These are phyloP conservation scores for Furcasterigmium furcatum DNA, from an alignment of 2,329 filamentous ascomycete genomes.

Conservation along the genomic window DNA sequence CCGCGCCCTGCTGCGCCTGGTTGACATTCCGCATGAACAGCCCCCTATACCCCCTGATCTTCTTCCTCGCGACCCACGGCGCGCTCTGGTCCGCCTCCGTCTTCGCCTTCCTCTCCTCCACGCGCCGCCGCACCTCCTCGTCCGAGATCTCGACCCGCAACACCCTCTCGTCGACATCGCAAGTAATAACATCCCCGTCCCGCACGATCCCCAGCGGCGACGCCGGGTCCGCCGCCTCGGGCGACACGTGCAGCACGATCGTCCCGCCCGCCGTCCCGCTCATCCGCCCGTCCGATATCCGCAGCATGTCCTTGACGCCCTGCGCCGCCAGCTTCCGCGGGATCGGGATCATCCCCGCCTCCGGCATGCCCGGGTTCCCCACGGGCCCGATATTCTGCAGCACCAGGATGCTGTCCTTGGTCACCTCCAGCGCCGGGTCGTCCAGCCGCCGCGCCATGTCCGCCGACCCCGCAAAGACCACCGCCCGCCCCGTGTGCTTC, in stretches of 20 bases:
- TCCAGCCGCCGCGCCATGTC: constrained; percentile 67
- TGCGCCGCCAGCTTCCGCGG: constrained; percentile 76
- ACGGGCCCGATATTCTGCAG: constrained; percentile 88
- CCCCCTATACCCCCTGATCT: constrained; percentile 53
- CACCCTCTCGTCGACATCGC: constrained; percentile 68
- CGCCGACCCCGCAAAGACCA: constrained; percentile 72
- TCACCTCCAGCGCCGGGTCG: constrained; percentile 58
- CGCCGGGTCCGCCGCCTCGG: constrained; percentile 73
- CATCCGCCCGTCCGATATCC: constrained; percentile 86
- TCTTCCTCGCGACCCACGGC: constrained; percentile 30
- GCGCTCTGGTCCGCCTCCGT: constrained; percentile 51
- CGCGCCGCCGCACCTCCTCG: constrained; percentile 63
- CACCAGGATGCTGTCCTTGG: constrained; percentile 62
- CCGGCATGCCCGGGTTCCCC: constrained; percentile 90
- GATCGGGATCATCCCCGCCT: constrained; percentile 62
- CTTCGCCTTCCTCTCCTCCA: constrained; percentile 55
- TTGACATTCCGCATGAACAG: constrained; percentile 58
- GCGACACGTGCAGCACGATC: constrained; percentile 83
- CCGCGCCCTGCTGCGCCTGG: constrained; percentile 55
- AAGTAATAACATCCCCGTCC: constrained; percentile 75
- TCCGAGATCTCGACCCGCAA: constrained; percentile 58
- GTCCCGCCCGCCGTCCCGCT: constrained; percentile 85
- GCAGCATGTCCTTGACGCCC: constrained; percentile 74
- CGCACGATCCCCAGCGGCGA: constrained; percentile 75
- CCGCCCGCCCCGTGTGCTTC: constrained; percentile 40